These are phyloP conservation scores for Herpetomonas samuelpessoai DNA, from an alignment of 208 protist genomes.

Conservation along the genomic window DNA sequence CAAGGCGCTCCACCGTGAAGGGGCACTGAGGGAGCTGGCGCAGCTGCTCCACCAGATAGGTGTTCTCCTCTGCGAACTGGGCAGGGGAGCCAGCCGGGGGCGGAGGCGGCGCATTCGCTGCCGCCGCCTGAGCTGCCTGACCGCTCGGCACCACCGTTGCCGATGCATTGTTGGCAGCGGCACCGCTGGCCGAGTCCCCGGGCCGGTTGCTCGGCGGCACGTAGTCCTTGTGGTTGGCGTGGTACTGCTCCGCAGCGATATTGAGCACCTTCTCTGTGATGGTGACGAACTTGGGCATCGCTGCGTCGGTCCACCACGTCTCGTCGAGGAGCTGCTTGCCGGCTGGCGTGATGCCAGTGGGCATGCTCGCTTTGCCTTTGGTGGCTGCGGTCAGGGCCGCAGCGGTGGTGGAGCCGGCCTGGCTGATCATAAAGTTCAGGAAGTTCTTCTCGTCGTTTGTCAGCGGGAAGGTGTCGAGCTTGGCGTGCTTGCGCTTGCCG, in stretches of 20 bases:
- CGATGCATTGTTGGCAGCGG: slow-evolving; percentile 7
- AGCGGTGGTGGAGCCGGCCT: neutral
- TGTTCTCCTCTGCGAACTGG: slow-evolving; percentile 74
- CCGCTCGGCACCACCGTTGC: neutral
- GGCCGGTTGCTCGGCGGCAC: neutral
- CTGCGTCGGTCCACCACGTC: slow-evolving; percentile 6
- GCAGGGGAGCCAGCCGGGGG: slow-evolving; percentile 30
- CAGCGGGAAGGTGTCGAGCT: slow-evolving; percentile 16
- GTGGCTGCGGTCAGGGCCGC: neutral
- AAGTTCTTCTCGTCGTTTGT: slow-evolving; percentile 33
- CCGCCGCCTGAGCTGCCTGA: neutral
- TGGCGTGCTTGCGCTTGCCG: slow-evolving; percentile 3
- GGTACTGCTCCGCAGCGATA: slow-evolving; percentile 40
- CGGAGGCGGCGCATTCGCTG: neutral
- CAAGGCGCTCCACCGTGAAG: slow-evolving; percentile 70
- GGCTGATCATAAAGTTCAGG: slow-evolving; percentile 5
- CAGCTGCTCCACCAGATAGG: slow-evolving; percentile 76
- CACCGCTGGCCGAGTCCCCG: slow-evolving; percentile 1
- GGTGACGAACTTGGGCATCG: slow-evolving; percentile 19
- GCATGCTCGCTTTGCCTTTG: neutral
- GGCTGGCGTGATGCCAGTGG: neutral
- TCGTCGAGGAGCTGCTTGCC: slow-evolving; percentile 17
- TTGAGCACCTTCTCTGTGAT: slow-evolving; percentile 54
- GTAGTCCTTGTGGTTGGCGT: slow-evolving; percentile 13
- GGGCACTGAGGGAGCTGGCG: slow-evolving; percentile 52